Conservation (phyloP, 2,329 filamentous ascomycete genomes). For the Trichoderma harzianum region DNA sequence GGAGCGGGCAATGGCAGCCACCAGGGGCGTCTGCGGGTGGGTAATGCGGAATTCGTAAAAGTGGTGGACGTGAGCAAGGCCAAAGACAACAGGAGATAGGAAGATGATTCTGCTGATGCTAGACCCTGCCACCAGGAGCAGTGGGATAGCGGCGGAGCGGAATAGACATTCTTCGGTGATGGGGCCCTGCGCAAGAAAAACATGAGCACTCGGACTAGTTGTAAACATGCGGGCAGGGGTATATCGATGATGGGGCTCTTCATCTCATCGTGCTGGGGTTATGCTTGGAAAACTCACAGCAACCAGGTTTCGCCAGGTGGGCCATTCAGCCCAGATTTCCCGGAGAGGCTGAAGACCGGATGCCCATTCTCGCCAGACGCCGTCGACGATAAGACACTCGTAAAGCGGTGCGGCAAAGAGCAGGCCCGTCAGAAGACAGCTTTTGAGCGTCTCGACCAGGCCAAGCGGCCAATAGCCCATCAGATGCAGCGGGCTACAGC, state of each 20-base stretch:
- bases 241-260: background rate
- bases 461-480: slow-evolving; percentile 81
- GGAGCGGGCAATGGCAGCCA: slow-evolving; percentile 65
- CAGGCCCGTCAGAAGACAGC: slow-evolving; percentile 68
- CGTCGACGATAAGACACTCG: slow-evolving; percentile 71
- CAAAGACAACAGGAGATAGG: slow-evolving; percentile 83
- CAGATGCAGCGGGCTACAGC: slow-evolving; percentile 52
- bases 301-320: slow-evolving; percentile 81
- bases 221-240: background rate
- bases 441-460: slow-evolving; percentile 58
- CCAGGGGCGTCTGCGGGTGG: slow-evolving; percentile 64
- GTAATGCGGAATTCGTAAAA: slow-evolving; percentile 90
- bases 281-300: slow-evolving; percentile 56
- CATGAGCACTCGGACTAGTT: background rate
- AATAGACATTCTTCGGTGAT: slow-evolving; percentile 93
- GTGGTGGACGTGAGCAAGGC: slow-evolving; percentile 90
- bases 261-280: background rate
- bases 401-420: slow-evolving; percentile 85
- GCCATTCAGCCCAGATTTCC: slow-evolving; percentile 68
- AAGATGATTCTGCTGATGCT: slow-evolving; percentile 64
- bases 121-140: slow-evolving; percentile 70
- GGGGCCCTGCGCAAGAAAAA: slow-evolving; percentile 59
- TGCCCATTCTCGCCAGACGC: slow-evolving; percentile 64
- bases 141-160: slow-evolving; percentile 77
- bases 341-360: slow-evolving; percentile 47